Evolutionary conservation across 345 rosid species (phyloP).

Genomic region (Gossypium anomalum): DNA sequence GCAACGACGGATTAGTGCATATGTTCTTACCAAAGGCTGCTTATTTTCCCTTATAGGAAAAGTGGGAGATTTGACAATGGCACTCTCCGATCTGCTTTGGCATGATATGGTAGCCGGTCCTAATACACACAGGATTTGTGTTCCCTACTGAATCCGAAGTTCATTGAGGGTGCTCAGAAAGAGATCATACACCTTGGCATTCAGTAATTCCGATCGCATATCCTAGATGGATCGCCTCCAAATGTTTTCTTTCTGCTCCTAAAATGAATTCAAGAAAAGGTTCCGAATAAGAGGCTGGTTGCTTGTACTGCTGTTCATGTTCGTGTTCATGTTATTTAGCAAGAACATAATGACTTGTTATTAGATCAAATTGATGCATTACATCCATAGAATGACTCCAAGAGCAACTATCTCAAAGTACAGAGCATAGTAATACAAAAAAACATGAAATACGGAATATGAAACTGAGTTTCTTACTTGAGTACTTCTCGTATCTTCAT

Average conservation of each 20-base stretch:
- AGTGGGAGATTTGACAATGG: constrained; percentile 64
- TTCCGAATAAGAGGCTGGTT: not conserved
- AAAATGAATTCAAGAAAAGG: not conserved
- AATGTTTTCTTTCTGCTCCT: not conserved
- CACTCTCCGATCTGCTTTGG: constrained; percentile 65
- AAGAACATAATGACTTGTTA: not conserved
- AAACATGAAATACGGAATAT: not conserved
- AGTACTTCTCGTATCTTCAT: not conserved
- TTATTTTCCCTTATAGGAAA: constrained; percentile 35
- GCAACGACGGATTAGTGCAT: not conserved
- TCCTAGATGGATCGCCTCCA: not conserved
- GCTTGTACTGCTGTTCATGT: not conserved
- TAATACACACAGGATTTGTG: constrained; percentile 36
- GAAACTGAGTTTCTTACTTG: not conserved
- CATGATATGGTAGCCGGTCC: constrained; percentile 63
- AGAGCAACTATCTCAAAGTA: no score
- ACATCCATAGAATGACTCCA: not conserved
- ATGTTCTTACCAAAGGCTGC: not conserved
- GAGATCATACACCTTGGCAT: not conserved
- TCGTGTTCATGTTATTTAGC: not conserved
- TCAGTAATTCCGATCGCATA: not conserved
- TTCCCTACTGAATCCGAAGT: constrained; percentile 28
- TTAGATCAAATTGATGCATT: not conserved
- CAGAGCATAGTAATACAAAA: not conserved
- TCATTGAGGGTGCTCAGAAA: not conserved